Conservation (phyloP, 2,329 filamentous ascomycete species). For the Ascochyta viciae-villosae region DNA sequence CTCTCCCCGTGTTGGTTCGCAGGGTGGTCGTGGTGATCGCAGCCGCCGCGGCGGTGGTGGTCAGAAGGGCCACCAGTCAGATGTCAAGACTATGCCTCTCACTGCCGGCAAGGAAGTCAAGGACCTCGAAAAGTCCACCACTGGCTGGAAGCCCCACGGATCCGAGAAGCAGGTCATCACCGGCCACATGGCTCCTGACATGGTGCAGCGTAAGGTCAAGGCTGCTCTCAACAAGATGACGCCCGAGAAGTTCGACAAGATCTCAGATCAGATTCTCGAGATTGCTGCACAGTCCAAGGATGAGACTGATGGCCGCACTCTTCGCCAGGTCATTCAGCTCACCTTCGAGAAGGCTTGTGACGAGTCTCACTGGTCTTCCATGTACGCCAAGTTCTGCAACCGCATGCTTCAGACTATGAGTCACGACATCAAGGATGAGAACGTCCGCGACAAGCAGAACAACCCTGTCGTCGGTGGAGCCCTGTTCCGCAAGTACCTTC, state of each 20-base stretch:
- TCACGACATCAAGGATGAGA: conserved; percentile 92
- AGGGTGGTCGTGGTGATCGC: conserved; percentile 64
- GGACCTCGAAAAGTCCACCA: conserved; percentile 73
- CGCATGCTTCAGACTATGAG: conserved; percentile 88
- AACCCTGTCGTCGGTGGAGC: conserved; percentile 90
- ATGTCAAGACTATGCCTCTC: conserved; percentile 88
- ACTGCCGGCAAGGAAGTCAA: conserved; percentile 84
- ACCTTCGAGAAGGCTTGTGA: conserved; percentile 99
- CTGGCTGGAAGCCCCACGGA: conserved; percentile 84
- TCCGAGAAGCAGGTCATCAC: conserved; percentile 44
- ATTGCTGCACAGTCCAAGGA: conserved; percentile 97
- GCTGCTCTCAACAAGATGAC: conserved; percentile 99
- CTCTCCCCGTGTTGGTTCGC: conserved; percentile 73
- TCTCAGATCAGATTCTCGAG: conserved; percentile 87
- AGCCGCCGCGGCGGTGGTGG: conserved; percentile 60
- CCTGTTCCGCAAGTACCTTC: conserved; percentile 96
- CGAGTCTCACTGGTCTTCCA: conserved; percentile 96
- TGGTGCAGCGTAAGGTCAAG: conserved; percentile 99
- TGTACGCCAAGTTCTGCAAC: conserved; percentile 99
- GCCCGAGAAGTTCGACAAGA: conserved; percentile 97
- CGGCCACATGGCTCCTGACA: conserved; percentile 77
- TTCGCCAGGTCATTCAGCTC: conserved; percentile 97
- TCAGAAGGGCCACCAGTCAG: conserved; percentile 57
- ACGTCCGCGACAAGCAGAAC: conserved; percentile 87
- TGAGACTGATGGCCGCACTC: conserved; percentile 89